Conservation (phyloP, 805 yeast species). For the Danielia oregonensis region DNA sequence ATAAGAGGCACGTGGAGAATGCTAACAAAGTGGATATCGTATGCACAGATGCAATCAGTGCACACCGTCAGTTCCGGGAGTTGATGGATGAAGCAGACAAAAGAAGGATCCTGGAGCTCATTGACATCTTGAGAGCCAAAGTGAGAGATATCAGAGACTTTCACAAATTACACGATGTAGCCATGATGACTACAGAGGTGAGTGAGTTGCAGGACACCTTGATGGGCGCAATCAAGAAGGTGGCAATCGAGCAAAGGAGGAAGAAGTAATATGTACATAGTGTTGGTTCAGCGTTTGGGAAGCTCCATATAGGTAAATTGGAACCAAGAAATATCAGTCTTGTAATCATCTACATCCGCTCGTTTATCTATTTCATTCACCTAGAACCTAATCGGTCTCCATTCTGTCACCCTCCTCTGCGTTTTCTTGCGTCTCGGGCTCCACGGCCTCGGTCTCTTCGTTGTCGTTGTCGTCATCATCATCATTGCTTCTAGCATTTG, state of each 20-base stretch:
- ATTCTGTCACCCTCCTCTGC: constrained; percentile 23
- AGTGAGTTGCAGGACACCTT: constrained; percentile 35
- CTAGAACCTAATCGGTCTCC: constrained; percentile 34
- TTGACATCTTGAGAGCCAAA: constrained; percentile 22
- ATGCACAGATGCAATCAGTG: constrained; percentile 84
- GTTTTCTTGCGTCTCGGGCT: constrained; percentile 10
- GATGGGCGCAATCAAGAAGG: constrained; percentile 36
- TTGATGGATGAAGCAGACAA: constrained; percentile 49
- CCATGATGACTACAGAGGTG: constrained; percentile 30
- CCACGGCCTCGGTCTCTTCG: constrained; percentile 7
- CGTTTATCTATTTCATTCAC: too few species aligned
- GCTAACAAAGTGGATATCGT: constrained; percentile 76
- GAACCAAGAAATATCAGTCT: too few species aligned
- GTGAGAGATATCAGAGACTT: constrained; percentile 33
- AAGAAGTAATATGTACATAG: constrained; percentile 1
- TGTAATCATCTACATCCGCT: too few species aligned
- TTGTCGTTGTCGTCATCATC: constrained; percentile 31
- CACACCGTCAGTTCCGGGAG: constrained; percentile 65
- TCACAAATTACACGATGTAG: constrained; percentile 29
- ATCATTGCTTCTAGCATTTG: constrained; percentile 52
- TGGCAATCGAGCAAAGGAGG: constrained; percentile 35
- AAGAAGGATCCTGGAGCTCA: constrained; percentile 15
- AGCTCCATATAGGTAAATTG: too few species aligned
- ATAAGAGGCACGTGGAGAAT: constrained; percentile 61
- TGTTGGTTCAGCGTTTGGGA: too few species aligned